phyloP scores from a whole-genome alignment of 495 filamentous ascomycete genomes.

The Xylaria flabelliformis region DNA sequence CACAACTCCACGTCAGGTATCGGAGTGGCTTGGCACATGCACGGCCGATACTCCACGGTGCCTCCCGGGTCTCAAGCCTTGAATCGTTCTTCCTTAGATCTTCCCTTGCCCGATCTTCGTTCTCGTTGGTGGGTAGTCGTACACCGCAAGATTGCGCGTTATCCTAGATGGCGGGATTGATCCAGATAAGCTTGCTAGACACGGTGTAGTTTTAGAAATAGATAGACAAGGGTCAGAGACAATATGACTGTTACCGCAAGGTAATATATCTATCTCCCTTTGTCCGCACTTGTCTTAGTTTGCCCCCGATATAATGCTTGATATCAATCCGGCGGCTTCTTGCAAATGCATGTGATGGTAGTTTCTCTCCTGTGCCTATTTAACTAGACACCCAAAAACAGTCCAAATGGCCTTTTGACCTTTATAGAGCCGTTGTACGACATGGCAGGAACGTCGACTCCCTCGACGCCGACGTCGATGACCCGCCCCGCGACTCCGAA shows the following conservation, averaged over 20 bases:
- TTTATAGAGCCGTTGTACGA: neutral
- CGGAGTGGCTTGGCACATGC: conserved; percentile 18
- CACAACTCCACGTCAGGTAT: conserved; percentile 18
- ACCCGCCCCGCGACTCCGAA: conserved; percentile 20
- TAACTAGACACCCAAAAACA: neutral
- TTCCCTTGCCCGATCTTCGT: no score
- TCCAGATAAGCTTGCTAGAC: neutral
- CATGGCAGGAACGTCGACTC: conserved; percentile 19
- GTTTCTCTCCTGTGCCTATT: neutral
- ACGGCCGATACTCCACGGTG: neutral
- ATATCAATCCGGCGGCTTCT: neutral
- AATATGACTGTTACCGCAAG: conserved; percentile 9
- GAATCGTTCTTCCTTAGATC: neutral
- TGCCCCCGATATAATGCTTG: neutral
- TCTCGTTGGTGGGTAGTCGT: neutral
- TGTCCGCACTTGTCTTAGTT: neutral
- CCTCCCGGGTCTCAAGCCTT: neutral
- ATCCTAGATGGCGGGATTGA: neutral
- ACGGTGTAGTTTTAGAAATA: neutral
- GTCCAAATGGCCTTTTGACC: neutral
- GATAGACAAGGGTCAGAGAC: neutral
- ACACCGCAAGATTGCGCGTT: neutral
- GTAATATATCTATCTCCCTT: neutral
- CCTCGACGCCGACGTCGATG: conserved; percentile 19
- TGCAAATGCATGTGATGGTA: neutral